phyloP scores from a whole-genome alignment of 2,329 filamentous ascomycete genomes.

The Stylonectria norvegica region DNA sequence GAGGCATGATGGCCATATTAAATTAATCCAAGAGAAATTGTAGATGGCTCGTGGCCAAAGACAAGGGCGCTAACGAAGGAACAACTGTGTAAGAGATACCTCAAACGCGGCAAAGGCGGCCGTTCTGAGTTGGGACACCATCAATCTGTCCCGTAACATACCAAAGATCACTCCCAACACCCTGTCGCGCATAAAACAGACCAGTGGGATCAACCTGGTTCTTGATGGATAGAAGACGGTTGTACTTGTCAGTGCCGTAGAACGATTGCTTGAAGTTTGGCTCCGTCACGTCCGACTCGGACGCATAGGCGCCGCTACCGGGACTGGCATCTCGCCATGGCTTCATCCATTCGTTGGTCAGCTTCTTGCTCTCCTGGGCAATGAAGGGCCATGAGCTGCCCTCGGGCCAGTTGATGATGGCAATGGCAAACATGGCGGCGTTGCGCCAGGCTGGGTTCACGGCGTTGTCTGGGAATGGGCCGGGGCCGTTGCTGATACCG shows the following conservation, averaged over 20 bases:
- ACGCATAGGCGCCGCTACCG: slow-evolving; percentile 17
- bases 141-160: slow-evolving; percentile 17
- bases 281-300: slow-evolving; percentile 20
- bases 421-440: slow-evolving; percentile 37
- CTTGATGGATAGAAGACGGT: slow-evolving; percentile 18
- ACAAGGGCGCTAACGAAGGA: too few species aligned
- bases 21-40: too few species aligned
- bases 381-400: slow-evolving; percentile 13
- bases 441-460: slow-evolving; percentile 50
- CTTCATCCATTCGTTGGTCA: slow-evolving; percentile 26
- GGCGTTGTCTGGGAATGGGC: slow-evolving; percentile 36
- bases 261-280: slow-evolving; percentile 22
- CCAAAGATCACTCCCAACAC: slow-evolving; percentile 21
- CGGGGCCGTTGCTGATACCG: slow-evolving; percentile 34
- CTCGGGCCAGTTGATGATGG: slow-evolving; percentile 30
- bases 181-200: slow-evolving; percentile 20
- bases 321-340: slow-evolving; percentile 23
- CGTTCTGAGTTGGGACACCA: slow-evolving; percentile 23
- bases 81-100: too few species aligned
- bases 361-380: slow-evolving; percentile 13
- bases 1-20: too few species aligned
- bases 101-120: slow-evolving; percentile 15
- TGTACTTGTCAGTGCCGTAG: slow-evolving; percentile 19
- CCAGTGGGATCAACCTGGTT: slow-evolving; percentile 16
- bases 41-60: too few species aligned